Base-by-base conservation (phyloP, 1,284 basidiomycete species). In the Trichosporon sp. region DNA sequence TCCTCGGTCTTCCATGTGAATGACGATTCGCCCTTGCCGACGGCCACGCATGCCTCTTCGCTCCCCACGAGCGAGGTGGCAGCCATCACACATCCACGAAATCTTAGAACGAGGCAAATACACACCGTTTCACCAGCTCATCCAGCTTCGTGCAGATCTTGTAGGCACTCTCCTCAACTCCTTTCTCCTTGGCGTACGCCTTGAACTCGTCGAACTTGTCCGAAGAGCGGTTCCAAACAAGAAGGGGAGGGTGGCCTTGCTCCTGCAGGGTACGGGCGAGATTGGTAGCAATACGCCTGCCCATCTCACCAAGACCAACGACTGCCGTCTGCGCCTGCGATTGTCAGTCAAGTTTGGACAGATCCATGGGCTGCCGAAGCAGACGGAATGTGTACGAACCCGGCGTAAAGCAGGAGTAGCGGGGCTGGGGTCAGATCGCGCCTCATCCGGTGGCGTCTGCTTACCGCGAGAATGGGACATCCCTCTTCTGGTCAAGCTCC, bases 301-400 rank as follows among this genome's bases (percentile, higher is more conserved):
- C 78, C 76, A 81, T 81, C 58, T 75, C 77, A 8, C 80, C 80
- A 31, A 81, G 70, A 32, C 80, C 80, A 60, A 80, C 69, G 63
- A 79, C 80, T 3, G 77, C 80, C 25, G 77, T 68, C 60, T 74
- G 78, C 2, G 62, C 62, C 66, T 68, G 64, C 2, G 13, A 23
- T 36, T 25, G 58, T 52, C 32, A 27, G 21, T n/a, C n/a, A 29
- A 54, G 29, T 23, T 32, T 10, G 19, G 21, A 11, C 23, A 25
- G 33, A 5, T n/a, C 19, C 9, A 29, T 54, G 13, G 49, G n/a
- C 29, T 54, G 49, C 49, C 49, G 25, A 27, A 54, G 49, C 29
- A 31, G 23, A 27, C 49, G 49, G 49, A 54, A 31, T 9, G 49
- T 29, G 11, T 14, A 57, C 56, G 31, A 14, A 58, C 61, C 33